Evolutionary conservation across 2,329 filamentous ascomycete genomes (phyloP), one percentile per base, ranked within the genome.

Genomic region (Scedosporium dehoogii): DNA sequence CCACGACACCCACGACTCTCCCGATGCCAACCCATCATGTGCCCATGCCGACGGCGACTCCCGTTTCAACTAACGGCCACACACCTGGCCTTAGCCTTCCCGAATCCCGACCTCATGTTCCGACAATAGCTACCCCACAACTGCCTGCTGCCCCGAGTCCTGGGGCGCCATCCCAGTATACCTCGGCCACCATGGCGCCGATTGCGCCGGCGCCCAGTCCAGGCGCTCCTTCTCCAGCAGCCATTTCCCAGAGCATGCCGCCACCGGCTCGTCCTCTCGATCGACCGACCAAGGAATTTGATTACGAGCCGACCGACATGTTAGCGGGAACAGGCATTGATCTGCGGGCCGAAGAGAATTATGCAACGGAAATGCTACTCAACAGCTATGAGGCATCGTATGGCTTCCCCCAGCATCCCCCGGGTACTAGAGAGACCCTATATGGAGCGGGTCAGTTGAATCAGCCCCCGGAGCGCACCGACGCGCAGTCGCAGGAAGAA

Each of bases 311-410:
- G 56, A 90, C 88, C 66, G 92, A 97, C 75, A 89, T 92, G 59
- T 75, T 96, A 62, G 87, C 88, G 18, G 90, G 89, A 18, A 93
- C 91, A 16, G 92, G 91, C 59, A 91, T 97, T 66, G 90, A 96
- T 76, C 75, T 96, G 57, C 86, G 88, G 63, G 91, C 91, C 66
- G 92, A 96, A 73, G 91, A 96, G 70, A 90, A 92, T 68, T 80
- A 94, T 73, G 87, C 90, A 55, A 86, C 85, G 64, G 79, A 85
- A 63, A 88, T 86, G 70, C 82, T 84, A 55, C 74, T 78, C 61
- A 80, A 73, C 41, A 70, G 79, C 7, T 79, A 78, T 64, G 76
- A 78, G 62, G 69, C 72, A 62, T 75, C 58, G 18, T 83, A 82
- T 64, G 76, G 78, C 14, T 76, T 84, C 23, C 68, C 73, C 18